phyloP scores from a whole-genome alignment of 108 stramenopile species.

The Cyclostephanos invisitatus region DNA sequence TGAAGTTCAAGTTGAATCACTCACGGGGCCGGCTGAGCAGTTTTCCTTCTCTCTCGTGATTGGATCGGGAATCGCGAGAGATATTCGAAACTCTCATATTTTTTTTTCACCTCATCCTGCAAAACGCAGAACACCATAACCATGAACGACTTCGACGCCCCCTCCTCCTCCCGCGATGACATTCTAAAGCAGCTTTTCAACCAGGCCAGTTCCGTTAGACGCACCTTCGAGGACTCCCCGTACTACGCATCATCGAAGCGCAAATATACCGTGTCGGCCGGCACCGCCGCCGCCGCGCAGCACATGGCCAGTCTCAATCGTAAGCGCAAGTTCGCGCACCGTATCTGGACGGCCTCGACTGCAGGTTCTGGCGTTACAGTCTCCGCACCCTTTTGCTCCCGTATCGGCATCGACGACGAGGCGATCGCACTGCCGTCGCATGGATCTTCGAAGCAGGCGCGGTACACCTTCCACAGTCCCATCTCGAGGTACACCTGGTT shows the following conservation, averaged over 20 bases:
- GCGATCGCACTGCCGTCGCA: background rate
- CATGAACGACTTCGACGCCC: background rate
- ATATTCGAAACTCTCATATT: too few relatives aligned
- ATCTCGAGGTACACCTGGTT: constrained; percentile 26
- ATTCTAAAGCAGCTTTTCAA: constrained; percentile 28
- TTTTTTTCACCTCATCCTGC: too few relatives aligned
- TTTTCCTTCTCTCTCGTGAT: too few relatives aligned
- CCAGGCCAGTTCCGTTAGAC: constrained; percentile 27
- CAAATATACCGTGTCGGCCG: constrained; percentile 3
- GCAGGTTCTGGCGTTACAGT: background rate
- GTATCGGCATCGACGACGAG: background rate
- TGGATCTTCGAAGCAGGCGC: background rate
- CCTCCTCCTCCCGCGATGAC: constrained; percentile 1
- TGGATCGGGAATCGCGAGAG: too few relatives aligned
- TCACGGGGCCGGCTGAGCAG: too few relatives aligned
- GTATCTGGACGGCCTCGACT: background rate
- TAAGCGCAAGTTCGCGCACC: constrained; percentile 24
- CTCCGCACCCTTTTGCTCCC: background rate
- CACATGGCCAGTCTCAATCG: constrained; percentile 35
- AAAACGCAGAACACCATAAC: too few relatives aligned
- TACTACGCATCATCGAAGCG: background rate
- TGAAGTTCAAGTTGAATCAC: too few relatives aligned
- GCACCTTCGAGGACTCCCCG: constrained; percentile 18
- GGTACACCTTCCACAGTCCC: constrained; percentile 28
- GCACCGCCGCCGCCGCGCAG: constrained; percentile 35